Percentiles rank a stretch among this genome's conserved stretches.
These are phyloP conservation scores for Cyberlindnera galapagoensis DNA, from an alignment of 805 yeast species.

Conservation along the genomic window DNA sequence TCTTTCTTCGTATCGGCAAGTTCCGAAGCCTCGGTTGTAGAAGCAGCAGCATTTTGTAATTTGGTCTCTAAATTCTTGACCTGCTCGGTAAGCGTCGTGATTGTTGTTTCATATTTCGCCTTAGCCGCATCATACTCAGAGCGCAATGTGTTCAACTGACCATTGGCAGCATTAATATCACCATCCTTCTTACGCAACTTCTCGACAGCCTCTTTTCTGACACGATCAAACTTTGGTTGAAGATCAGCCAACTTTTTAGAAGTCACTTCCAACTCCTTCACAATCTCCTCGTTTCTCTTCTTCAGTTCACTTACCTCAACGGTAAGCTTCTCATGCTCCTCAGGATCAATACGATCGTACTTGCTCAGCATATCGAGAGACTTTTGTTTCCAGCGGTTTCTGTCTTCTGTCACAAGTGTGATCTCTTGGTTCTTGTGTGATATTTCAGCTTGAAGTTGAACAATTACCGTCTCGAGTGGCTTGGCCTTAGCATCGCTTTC, in stretches of 20 bases:
- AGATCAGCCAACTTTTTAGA: conserved; percentile 17
- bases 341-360: conserved; percentile 42
- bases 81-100: conserved; percentile 14
- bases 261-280: conserved; percentile 14
- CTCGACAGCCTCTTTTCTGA: conserved; percentile 25
- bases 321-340: conserved; percentile 33
- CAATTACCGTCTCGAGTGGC: conserved; percentile 38
- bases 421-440: conserved; percentile 46
- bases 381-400: conserved; percentile 51
- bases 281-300: conserved; percentile 20
- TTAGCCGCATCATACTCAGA: conserved; percentile 14
- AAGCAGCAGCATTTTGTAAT: conserved; percentile 1
- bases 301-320: conserved; percentile 23
- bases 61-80: conserved; percentile 10
- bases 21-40: background rate
- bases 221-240: conserved; percentile 14
- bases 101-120: conserved; percentile 11
- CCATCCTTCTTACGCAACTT: conserved; percentile 19
- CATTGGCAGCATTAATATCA: conserved; percentile 12
- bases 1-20: conserved; percentile 6
- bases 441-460: conserved; percentile 32
- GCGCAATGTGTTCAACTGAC: conserved; percentile 1
- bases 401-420: conserved; percentile 42
- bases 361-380: conserved; percentile 40
- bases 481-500: conserved; percentile 29